Percentiles rank a stretch among this genome's conserved stretches.
phyloP scores from a whole-genome alignment of 2,329 filamentous ascomycete genomes.

The Aureobasidium sp. region DNA sequence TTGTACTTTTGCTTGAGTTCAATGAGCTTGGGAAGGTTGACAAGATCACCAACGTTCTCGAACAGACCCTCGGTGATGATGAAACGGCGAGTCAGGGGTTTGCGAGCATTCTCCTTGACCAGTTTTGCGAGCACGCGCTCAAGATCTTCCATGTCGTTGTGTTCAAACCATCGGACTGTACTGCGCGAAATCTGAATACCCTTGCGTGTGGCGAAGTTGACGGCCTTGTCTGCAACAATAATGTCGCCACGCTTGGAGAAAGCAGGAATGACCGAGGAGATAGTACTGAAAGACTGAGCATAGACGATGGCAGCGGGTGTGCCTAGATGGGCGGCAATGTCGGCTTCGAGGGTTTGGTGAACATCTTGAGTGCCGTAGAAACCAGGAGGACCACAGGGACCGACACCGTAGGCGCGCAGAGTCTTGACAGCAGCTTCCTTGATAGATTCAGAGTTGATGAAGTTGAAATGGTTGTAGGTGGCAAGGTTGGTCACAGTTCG shows the following conservation, averaged over 20 bases:
- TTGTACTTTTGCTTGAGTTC: constrained; percentile 95
- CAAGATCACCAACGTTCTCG: constrained; percentile 79
- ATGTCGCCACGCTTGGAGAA: constrained; percentile 97
- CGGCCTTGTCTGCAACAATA: constrained; percentile 87
- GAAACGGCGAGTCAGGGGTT: constrained; percentile 84
- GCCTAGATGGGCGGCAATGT: constrained; percentile 84
- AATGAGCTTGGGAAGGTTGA: constrained; percentile 79
- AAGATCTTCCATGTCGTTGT: constrained; percentile 92
- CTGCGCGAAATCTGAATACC: constrained; percentile 89
- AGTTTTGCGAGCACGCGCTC: constrained; percentile 79
- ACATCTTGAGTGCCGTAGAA: constrained; percentile 99
- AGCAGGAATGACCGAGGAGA: constrained; percentile 91
- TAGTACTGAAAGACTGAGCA: constrained; percentile 90
- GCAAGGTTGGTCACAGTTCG: constrained; percentile 89
- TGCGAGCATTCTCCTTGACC: constrained; percentile 76
- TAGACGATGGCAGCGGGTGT: constrained; percentile 89
- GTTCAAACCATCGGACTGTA: constrained; percentile 87
- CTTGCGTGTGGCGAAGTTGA: constrained; percentile 90
- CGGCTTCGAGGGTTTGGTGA: constrained; percentile 91
- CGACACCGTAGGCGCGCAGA: constrained; percentile 89
- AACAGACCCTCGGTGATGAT: constrained; percentile 95
- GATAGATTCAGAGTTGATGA: constrained; percentile 82
- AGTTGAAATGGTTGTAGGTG: constrained; percentile 96
- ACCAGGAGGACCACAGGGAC: constrained; percentile 89
- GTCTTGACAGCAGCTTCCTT: constrained; percentile 94